phyloP scores from a whole-genome alignment of 2,329 filamentous ascomycete species.

The Aspergillus puulaauensis region DNA sequence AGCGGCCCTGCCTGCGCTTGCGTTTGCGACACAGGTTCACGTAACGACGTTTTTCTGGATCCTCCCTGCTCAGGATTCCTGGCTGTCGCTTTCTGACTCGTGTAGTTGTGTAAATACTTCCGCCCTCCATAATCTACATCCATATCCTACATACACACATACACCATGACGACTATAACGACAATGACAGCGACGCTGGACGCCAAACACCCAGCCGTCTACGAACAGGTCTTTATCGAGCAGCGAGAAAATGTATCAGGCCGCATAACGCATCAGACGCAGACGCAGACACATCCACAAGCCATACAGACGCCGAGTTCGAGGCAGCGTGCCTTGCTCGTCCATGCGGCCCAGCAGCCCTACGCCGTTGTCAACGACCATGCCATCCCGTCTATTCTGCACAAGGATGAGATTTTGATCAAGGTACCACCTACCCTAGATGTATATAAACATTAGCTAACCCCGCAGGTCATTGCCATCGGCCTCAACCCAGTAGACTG shows the following conservation, averaged over 20 bases:
- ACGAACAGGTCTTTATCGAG: constrained; percentile 5
- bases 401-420: constrained; percentile 60
- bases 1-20: background rate
- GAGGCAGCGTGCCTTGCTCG: constrained; percentile 50
- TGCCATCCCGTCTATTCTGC: constrained; percentile 46
- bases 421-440: constrained; percentile 36
- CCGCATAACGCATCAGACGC: background rate
- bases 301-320: background rate
- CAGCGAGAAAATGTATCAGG: constrained; percentile 8
- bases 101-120: background rate
- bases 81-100: background rate
- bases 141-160: background rate
- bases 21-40: background rate
- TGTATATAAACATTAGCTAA: background rate
- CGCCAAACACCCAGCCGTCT: constrained; percentile 13
- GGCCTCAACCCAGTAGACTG: constrained; percentile 76
- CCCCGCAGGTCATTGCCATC: constrained; percentile 53
- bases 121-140: background rate
- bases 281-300: background rate
- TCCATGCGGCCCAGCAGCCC: constrained; percentile 51
- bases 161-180: constrained; percentile 13
- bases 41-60: background rate
- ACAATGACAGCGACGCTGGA: constrained; percentile 13
- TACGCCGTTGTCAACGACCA: constrained; percentile 50
- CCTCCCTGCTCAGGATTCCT: background rate